Evolutionary conservation across 352 stramenopile genomes (phyloP), one percentile per base, ranked within the genome.

Genomic region (Phytophthora ohioensis): DNA sequence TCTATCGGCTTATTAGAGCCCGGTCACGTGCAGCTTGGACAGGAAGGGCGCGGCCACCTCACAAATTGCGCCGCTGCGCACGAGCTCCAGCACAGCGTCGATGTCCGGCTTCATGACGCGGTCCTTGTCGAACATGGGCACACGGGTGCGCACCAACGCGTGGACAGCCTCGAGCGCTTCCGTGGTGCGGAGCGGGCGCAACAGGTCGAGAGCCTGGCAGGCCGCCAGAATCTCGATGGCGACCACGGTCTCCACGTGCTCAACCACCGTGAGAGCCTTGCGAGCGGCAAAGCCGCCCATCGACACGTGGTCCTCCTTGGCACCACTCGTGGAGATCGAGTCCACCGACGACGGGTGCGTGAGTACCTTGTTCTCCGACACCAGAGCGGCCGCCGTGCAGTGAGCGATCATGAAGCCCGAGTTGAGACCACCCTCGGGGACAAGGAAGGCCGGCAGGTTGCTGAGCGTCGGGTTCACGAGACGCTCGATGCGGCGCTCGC

Each of bases 371-470:
- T 97, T 97, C 72, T 97, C 91, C 27, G 82, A 94, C 21, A 97
- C 91, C 42, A 97, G 76, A 39, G 91, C 89, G 0, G 89, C 89
- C 3, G 89, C 89, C 4, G 87, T 96, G 76, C 91, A 96, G 68
- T 97, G 89, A 2, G 91, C 89, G 71, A 97, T 97, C 91, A 97
- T 97, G 74, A 97, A 97, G 30, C 91, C 91, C 36, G 88, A 96
- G 78, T 97, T 94, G 57, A 97, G 76, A 5, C 91, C 91, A 12
- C 91, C 90, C 60, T 96, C 84, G 42, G 91, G 80, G 34, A 96
- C 88, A 6, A 97, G 71, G 75, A 97, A 97, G 3, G 90, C 87
- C 10, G 90, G 88, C 56, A 97, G 66, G 57, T 90, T 93, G 75
- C 88, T 95, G 62, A 97, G 69, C 57, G 84, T 89, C 35, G 87